These are phyloP conservation scores for Solanum tarijense DNA, from an alignment of 257 asterid species.

Conservation along the genomic window DNA sequence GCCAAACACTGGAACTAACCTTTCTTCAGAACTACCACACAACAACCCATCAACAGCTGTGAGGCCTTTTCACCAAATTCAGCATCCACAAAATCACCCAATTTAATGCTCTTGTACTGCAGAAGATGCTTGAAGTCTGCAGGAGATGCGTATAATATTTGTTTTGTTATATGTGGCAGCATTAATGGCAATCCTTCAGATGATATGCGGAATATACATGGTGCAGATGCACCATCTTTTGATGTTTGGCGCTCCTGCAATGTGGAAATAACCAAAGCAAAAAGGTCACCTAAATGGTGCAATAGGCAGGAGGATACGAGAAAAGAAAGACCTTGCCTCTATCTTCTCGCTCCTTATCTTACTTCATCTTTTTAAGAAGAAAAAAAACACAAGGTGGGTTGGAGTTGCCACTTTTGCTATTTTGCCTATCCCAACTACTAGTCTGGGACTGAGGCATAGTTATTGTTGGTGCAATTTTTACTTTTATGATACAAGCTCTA, in stretches of 20 bases:
- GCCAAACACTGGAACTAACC: constrained; percentile 24
- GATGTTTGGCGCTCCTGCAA: constrained; percentile 86
- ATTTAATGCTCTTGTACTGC: constrained; percentile 67
- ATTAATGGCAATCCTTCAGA: constrained; percentile 93
- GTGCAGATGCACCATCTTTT: constrained; percentile 71
- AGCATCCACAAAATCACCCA: constrained; percentile 60
- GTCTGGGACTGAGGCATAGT: not conserved
- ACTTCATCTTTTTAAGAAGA: not conserved
- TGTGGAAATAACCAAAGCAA: not conserved
- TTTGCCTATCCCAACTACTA: not conserved
- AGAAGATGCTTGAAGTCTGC: constrained; percentile 77
- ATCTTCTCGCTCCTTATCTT: not conserved
- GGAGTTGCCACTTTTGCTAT: not conserved
- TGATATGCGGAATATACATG: constrained; percentile 80
- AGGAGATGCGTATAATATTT: constrained; percentile 55
- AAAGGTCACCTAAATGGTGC: not conserved
- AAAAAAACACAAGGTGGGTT: not conserved
- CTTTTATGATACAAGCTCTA: not conserved
- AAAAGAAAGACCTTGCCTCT: not conserved
- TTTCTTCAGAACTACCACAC: constrained; percentile 59
- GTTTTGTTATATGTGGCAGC: constrained; percentile 75
- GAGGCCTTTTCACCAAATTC: constrained; percentile 56
- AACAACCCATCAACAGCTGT: constrained; percentile 65
- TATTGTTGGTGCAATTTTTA: not conserved
- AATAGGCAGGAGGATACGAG: not conserved